A percentile compares a stretch with the other conserved stretches of the same genome.
Evolutionary conservation across 2,329 filamentous ascomycete species (phyloP).

Genomic region (Alternaria solani): DNA sequence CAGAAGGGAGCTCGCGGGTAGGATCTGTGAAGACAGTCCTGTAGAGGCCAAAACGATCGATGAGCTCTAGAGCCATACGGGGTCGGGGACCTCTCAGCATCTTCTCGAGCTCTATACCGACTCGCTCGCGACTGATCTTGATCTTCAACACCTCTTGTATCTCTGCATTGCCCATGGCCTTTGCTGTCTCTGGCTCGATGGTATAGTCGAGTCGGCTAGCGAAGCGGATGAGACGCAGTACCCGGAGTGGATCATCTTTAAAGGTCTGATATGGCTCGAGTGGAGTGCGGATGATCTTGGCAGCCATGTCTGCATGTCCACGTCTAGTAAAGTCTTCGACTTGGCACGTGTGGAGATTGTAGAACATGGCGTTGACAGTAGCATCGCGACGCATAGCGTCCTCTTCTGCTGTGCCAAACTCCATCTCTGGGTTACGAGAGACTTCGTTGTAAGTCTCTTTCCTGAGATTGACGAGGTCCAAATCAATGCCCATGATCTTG

Average conservation of each 20-base stretch:
- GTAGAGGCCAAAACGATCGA: conserved; percentile 74
- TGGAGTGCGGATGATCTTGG: conserved; percentile 80
- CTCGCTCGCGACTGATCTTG: conserved; percentile 92
- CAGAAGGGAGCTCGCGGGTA: conserved; percentile 58
- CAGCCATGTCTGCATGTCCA: conserved; percentile 77
- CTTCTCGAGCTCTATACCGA: conserved; percentile 88
- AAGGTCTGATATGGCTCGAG: conserved; percentile 91
- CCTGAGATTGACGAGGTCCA: conserved; percentile 93
- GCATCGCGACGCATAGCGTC: conserved; percentile 90
- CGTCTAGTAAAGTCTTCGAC: conserved; percentile 84
- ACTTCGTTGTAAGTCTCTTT: conserved; percentile 92
- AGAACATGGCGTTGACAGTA: conserved; percentile 95
- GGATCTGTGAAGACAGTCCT: conserved; percentile 78
- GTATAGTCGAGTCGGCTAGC: conserved; percentile 82
- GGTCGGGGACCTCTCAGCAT: conserved; percentile 78
- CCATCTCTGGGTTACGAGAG: conserved; percentile 88
- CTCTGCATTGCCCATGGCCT: conserved; percentile 78
- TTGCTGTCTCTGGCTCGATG: conserved; percentile 74
- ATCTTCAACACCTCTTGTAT: conserved; percentile 80
- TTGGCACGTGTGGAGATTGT: conserved; percentile 80
- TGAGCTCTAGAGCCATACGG: conserved; percentile 67
- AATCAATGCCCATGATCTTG: conserved; percentile 82
- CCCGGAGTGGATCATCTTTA: conserved; percentile 88
- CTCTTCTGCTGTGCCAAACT: conserved; percentile 90
- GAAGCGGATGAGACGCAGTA: conserved; percentile 88